Base-by-base conservation (phyloP, 345 rosid species). In the Moringa oleifera region DNA sequence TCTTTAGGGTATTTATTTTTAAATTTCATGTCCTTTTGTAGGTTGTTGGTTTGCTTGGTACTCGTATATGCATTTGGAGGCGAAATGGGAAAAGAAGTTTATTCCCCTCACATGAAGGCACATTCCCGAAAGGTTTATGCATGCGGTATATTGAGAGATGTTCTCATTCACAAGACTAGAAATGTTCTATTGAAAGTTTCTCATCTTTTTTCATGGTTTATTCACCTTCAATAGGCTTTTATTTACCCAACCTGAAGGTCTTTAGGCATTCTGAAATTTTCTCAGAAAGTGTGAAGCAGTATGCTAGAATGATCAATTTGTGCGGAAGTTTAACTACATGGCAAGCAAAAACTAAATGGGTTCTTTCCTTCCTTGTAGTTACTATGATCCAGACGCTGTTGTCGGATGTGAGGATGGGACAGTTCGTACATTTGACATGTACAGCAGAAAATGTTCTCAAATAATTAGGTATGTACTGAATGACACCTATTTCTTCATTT, bases 371-470 rank as follows among this genome's bases (percentile, higher is more conserved):
- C 55, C 46, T 47, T 68, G 2, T 75, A 93, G 97, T 58, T 93
- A 90, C 81, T 46, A 73, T 62, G 97, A 93, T 67, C 98, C 98
- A 37, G 97, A 90, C 64, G 96, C 98, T 58, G 84, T 89, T 56
- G 81, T 89, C 73, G 97, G 98, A 65, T 93, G 98, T 33, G 97
- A 89, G 69, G 98, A 89, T 73, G 97, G 98, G 53, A 83, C 88
- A 64, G 81, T 82, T 59, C 87, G 94, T 63, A 85, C 86, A 59
- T 93, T 90, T 75, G 98, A 93, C 78, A 84, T 93, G 97, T 93
- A 93, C 50, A 84, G 96, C 62, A 81, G 75, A 73, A 81, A 81
- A 62, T 93, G 97, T 68, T 83, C 98, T 28, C 91, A 67, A 65
- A 88, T 93, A 57, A 67, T 88, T 22, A 83, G 89, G 98, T 93